phyloP scores from a whole-genome alignment of 768 basidiomycete genomes.

The Tylopilus sp. region DNA sequence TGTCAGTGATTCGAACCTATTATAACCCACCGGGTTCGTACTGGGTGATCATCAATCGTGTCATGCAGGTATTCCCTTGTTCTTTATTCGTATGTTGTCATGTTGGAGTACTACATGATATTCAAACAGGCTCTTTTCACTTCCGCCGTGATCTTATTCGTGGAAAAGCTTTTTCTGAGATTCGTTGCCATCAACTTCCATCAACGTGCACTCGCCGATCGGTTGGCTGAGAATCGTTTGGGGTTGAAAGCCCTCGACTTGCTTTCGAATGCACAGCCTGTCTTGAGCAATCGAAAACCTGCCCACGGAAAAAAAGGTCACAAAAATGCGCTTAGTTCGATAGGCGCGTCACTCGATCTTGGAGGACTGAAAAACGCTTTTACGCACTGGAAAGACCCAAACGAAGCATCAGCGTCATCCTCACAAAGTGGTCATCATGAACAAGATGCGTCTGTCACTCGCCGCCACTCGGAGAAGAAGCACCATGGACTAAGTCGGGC shows the following conservation, averaged over 20 bases:
- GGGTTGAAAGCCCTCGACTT: conserved; percentile 69
- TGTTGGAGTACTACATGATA: conserved; percentile 4
- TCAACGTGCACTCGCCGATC: conserved; percentile 69
- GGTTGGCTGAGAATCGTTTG: conserved; percentile 64
- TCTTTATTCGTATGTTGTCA: neutral
- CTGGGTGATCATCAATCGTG: conserved; percentile 65
- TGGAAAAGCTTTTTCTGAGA: conserved; percentile 62
- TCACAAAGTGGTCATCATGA: conserved; percentile 6
- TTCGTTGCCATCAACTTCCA: conserved; percentile 82
- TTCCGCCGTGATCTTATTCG: conserved; percentile 41
- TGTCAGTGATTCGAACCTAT: conserved; percentile 57
- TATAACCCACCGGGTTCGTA: conserved; percentile 61
- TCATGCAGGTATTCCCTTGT: conserved; percentile 55
- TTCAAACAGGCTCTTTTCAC: conserved; percentile 43
- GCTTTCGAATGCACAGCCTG: conserved; percentile 62
- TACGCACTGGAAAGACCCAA: conserved; percentile 15
- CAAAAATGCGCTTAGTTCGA: conserved; percentile 37
- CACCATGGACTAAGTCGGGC: conserved; percentile 21
- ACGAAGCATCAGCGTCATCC: conserved; percentile 2
- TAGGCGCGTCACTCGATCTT: conserved; percentile 38
- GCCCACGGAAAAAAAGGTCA: conserved; percentile 46
- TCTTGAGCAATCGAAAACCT: conserved; percentile 33
- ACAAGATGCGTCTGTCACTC: conserved; percentile 10
- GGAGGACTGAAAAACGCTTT: conserved; percentile 13
- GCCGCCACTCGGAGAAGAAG: conserved; percentile 10